These are phyloP conservation scores for Serendipita sp. DNA, from an alignment of 768 basidiomycete genomes.

Conservation along the genomic window DNA sequence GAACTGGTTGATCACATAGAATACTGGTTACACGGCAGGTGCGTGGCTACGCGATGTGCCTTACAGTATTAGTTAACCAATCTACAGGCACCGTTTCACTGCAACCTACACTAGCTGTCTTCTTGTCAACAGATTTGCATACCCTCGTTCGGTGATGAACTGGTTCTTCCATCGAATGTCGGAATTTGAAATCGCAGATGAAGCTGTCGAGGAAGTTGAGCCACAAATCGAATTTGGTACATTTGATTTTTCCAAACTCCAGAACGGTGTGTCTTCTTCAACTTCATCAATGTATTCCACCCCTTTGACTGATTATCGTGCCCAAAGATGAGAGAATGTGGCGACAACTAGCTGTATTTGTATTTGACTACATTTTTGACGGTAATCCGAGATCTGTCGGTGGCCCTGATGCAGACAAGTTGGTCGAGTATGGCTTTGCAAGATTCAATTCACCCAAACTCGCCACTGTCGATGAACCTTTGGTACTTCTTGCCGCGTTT, in stretches of 20 bases:
- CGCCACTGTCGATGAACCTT: not conserved
- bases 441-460: not conserved
- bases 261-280: not conserved
- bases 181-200: not conserved
- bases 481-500: not conserved
- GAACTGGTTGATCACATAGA: not conserved
- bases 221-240: not conserved
- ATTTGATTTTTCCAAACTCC: not conserved
- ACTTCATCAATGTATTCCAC: not conserved
- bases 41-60: not conserved
- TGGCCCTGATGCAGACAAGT: not conserved
- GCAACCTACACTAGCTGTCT: not conserved
- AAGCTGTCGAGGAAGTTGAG: not conserved
- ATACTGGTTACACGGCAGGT: not conserved
- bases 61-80: not conserved
- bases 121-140: not conserved
- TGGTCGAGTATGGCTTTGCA: not conserved
- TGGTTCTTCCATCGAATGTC: not conserved
- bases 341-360: not conserved
- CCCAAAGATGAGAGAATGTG: not conserved
- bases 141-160: not conserved
- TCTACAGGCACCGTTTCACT: not conserved
- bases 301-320: not conserved
- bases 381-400: not conserved
- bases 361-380: conserved; percentile 2